A percentile compares a stretch with the other conserved stretches of the same genome.
These are phyloP conservation scores for Canna indica DNA, from an alignment of 176 grass and related monocot genomes.

Conservation along the genomic window DNA sequence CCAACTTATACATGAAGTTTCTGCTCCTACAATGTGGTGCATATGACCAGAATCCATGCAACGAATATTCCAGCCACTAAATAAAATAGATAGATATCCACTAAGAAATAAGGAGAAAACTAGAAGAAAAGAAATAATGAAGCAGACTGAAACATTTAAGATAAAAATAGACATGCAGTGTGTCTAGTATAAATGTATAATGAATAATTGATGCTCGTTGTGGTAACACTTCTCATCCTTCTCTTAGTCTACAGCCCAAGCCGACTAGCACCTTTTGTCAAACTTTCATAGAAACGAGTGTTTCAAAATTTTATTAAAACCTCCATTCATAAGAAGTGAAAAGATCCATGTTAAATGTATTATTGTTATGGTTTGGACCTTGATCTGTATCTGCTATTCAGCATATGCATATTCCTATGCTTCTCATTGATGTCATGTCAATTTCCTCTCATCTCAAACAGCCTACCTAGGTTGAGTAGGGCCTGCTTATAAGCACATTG, in stretches of 20 bases:
- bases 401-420: no score
- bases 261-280: neutral
- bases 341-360: neutral
- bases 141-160: conserved; percentile 4
- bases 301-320: neutral
- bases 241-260: no score
- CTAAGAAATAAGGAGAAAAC: neutral
- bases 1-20: conserved; percentile 98
- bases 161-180: neutral
- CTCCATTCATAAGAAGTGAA: neutral
- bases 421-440: no score
- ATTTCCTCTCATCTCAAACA: no score
- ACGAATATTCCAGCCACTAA: conserved; percentile 93
- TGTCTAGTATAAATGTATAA: neutral
- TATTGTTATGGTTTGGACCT: no score
- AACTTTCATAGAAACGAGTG: neutral
- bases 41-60: conserved; percentile 98
- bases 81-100: conserved; percentile 19
- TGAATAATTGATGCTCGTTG: neutral
- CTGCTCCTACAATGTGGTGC: conserved; percentile 94
- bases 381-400: no score
- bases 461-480: no score
- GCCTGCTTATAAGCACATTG: neutral
- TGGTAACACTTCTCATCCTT: neutral
- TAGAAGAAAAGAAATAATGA: conserved; percentile 13